Evolutionary conservation across 75 land plant species (phyloP), one percentile per base, ranked within the genome.

Genomic region (Isoetes taiwanensis): DNA sequence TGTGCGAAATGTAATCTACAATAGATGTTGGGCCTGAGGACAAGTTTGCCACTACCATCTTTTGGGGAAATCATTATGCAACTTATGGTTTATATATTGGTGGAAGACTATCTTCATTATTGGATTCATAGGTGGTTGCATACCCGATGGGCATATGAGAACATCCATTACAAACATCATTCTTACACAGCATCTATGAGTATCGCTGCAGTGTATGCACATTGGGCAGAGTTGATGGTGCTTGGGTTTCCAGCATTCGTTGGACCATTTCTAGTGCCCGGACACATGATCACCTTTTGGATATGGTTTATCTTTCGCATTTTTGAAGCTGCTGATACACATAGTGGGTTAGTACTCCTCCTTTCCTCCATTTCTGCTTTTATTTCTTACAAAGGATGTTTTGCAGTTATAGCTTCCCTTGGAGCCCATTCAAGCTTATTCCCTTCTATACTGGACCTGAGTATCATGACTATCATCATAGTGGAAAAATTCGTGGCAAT

Each of bases 361-460:
- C n/a, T n/a, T n/a, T n/a, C n/a, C n/a, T n/a, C n/a, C n/a, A n/a
- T n/a, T n/a, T n/a, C n/a, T n/a, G n/a, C n/a, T n/a, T n/a, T n/a
- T n/a, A n/a, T n/a, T n/a, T n/a, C n/a, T n/a, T n/a, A n/a, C n/a
- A n/a, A n/a, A n/a, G n/a, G n/a, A n/a, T n/a, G n/a, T n/a, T n/a
- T n/a, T 46, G 55, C 77, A 88, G 97, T 26, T 91, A 86, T 64
- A 94, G 86, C 40, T 81, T 91, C 31, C 95, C 97, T 2, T 73
- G 75, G 73, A 78, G 29, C 52, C 79, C 65, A 0, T 80, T 88
- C 29, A 83, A 83, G 50, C 72, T 64, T 11, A 91, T 87, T 37
- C 97, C 95, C 31, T 91, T 91, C 72, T 87, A 91, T 66, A 94
- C 94, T 34, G 97, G 97, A 17, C 72, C 97, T 1, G 95, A 91